These are phyloP conservation scores for Suhomyces prunicola DNA, from an alignment of 805 yeast genomes.

Conservation along the genomic window DNA sequence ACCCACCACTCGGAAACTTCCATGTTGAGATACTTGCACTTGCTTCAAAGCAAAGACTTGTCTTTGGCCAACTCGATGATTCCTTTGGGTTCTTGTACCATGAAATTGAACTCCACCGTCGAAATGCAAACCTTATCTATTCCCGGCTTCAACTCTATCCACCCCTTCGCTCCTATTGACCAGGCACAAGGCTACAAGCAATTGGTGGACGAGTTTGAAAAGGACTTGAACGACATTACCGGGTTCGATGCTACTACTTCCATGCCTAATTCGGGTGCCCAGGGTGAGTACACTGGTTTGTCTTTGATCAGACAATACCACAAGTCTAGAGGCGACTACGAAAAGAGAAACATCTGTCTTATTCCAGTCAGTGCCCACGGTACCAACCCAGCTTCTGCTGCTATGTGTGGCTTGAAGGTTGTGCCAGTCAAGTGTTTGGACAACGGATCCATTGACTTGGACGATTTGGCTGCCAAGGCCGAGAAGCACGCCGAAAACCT, in stretches of 20 bases:
- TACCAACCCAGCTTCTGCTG: slow-evolving; percentile 97
- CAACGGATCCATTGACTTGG: slow-evolving; percentile 83
- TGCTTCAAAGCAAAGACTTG: slow-evolving; percentile 79
- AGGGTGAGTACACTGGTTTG: slow-evolving; percentile 95
- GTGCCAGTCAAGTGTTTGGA: slow-evolving; percentile 84
- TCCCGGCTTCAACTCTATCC: slow-evolving; percentile 86
- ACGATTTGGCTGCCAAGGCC: slow-evolving; percentile 72
- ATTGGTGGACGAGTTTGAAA: slow-evolving; percentile 71
- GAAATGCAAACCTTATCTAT: slow-evolving; percentile 93
- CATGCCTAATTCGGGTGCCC: slow-evolving; percentile 98
- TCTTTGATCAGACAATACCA: slow-evolving; percentile 80
- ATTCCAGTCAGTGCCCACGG: slow-evolving; percentile 99
- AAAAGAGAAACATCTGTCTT: slow-evolving; percentile 77
- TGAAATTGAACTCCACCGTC: slow-evolving; percentile 94
- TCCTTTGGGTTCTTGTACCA: slow-evolving; percentile 95
- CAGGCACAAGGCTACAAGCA: slow-evolving; percentile 88
- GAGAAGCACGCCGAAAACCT: slow-evolving; percentile 62
- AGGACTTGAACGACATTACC: slow-evolving; percentile 85
- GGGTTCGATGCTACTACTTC: slow-evolving; percentile 88
- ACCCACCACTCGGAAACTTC: slow-evolving; percentile 91
- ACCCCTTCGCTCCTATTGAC: slow-evolving; percentile 87
- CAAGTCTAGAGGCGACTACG: slow-evolving; percentile 60
- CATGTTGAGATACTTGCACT: slow-evolving; percentile 85
- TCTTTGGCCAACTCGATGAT: slow-evolving; percentile 97
- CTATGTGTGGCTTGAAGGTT: slow-evolving; percentile 94